phyloP scores from a whole-genome alignment of 805 yeast species.

The Cyberlindnera samutprakarnensis region DNA sequence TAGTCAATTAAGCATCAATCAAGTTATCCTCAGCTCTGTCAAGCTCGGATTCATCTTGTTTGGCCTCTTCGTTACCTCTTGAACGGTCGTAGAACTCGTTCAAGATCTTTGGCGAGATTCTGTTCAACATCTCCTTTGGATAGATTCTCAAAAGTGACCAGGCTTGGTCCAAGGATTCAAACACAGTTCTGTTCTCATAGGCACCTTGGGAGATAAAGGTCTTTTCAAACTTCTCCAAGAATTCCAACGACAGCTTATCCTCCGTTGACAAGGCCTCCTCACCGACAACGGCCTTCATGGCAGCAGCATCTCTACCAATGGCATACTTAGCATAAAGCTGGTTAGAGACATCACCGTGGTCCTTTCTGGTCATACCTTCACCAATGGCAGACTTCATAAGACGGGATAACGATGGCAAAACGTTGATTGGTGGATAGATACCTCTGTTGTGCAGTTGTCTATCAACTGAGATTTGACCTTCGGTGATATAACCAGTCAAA shows the following conservation, averaged over 20 bases:
- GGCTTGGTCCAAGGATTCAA: conserved; percentile 95
- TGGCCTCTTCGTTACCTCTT: conserved; percentile 58
- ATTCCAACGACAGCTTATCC: conserved; percentile 95
- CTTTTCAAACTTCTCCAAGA: conserved; percentile 95
- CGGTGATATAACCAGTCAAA: conserved; percentile 98
- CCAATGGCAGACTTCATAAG: conserved; percentile 99
- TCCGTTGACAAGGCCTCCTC: conserved; percentile 98
- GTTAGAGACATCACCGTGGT: conserved; percentile 98
- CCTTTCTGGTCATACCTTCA: conserved; percentile 99
- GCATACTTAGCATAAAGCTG: conserved; percentile 99
- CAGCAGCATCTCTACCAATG: conserved; percentile 99
- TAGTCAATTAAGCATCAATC: conserved; percentile 27
- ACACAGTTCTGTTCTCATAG: conserved; percentile 89
- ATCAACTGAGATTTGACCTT: conserved; percentile 97
- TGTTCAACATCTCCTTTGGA: conserved; percentile 97
- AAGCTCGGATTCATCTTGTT: conserved; percentile 34
- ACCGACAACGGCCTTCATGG: conserved; percentile 99
- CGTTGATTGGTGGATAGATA: conserved; percentile 98
- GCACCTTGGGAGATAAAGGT: conserved; percentile 95
- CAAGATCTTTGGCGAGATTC: conserved; percentile 96
- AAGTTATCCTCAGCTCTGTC: conserved; percentile 27
- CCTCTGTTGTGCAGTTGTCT: conserved; percentile 96
- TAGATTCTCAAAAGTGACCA: conserved; percentile 97
- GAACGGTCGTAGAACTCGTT: conserved; percentile 88
- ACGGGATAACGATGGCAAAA: conserved; percentile 93